phyloP scores from a whole-genome alignment of 768 basidiomycete genomes.

The Panaeolus cyanescens region DNA sequence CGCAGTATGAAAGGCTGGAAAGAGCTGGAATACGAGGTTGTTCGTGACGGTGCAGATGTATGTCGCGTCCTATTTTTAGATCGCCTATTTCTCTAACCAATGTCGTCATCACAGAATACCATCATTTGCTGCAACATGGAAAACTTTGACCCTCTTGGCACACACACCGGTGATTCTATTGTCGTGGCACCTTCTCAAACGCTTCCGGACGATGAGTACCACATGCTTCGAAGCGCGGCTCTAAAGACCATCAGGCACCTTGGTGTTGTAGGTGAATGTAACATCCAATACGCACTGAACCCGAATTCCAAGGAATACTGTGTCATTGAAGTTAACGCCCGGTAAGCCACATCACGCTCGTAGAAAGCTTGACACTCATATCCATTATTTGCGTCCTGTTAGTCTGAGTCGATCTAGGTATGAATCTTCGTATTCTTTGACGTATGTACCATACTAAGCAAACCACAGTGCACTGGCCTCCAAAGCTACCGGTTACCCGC shows the following conservation, averaged over 20 bases:
- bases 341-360: constrained; percentile 43
- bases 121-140: constrained; percentile 99
- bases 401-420: constrained; percentile 82
- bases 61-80: constrained; percentile 31
- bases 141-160: constrained; percentile 99
- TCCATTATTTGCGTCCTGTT: constrained; percentile 6
- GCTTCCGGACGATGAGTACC: constrained; percentile 95
- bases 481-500: constrained; percentile 98
- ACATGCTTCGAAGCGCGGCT: constrained; percentile 97
- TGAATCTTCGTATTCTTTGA: constrained; percentile 13
- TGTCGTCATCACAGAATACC: constrained; percentile 67
- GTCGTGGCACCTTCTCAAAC: constrained; percentile 99
- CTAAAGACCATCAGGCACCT: constrained; percentile 94
- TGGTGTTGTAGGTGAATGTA: constrained; percentile 93
- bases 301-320: constrained; percentile 92
- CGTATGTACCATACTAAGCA: neutral
- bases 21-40: constrained; percentile 98
- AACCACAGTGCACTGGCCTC: constrained; percentile 84
- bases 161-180: constrained; percentile 98
- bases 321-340: constrained; percentile 97
- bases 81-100: constrained; percentile 13
- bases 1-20: constrained; percentile 99
- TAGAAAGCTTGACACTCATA: neutral
- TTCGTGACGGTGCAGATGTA: constrained; percentile 96
- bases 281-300: constrained; percentile 98